These are phyloP conservation scores for Paspalum vaginatum DNA, from an alignment of 176 grass and related monocot species.

Conservation along the genomic window DNA sequence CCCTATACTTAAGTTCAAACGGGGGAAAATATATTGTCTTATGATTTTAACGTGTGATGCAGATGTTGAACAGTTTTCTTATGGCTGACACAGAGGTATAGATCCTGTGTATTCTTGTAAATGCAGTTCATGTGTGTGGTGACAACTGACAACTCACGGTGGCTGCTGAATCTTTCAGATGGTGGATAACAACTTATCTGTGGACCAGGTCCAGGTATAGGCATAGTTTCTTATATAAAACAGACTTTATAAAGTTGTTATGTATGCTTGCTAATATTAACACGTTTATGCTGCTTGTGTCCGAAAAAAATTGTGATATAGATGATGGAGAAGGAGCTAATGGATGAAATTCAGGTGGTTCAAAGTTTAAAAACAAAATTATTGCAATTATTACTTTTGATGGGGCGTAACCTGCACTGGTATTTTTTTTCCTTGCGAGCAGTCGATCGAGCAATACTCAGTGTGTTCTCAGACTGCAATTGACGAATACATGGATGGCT, in stretches of 20 bases:
- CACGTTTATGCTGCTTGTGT: neutral
- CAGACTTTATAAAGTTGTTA: neutral
- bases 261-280: neutral
- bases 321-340: slow-evolving; percentile 49
- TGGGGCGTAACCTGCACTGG: neutral
- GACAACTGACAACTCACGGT: neutral
- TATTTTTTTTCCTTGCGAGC: neutral
- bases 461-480: neutral
- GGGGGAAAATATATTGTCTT: neutral
- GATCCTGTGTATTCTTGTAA: neutral
- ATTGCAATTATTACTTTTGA: neutral
- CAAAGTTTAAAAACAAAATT: neutral
- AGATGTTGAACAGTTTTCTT: slow-evolving; percentile 34
- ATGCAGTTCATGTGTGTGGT: slow-evolving; percentile 17
- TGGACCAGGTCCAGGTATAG: slow-evolving; percentile 30
- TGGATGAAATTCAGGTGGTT: slow-evolving; percentile 27
- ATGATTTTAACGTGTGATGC: neutral
- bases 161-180: slow-evolving; percentile 31
- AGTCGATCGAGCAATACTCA: neutral
- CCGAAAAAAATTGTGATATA: neutral
- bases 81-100: slow-evolving; percentile 47
- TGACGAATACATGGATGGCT: slow-evolving; percentile 19
- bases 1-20: neutral
- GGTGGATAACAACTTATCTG: slow-evolving; percentile 18
- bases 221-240: neutral